Conservation (phyloP, 495 filamentous ascomycete genomes). For the Terfezia claveryi region DNA sequence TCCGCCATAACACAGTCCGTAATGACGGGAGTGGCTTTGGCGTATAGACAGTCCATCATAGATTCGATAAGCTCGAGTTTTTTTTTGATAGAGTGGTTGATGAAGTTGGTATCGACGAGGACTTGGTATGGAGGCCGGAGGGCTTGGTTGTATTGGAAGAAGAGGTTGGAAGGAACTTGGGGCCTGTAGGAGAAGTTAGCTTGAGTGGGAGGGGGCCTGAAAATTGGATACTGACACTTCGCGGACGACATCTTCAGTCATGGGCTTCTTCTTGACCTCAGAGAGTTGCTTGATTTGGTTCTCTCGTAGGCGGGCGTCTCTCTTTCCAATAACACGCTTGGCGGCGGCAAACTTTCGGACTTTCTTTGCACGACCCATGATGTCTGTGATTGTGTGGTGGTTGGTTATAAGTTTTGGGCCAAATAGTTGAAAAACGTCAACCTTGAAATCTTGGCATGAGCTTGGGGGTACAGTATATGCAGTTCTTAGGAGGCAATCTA, state of each 20-base stretch:
- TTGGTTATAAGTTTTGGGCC: no score
- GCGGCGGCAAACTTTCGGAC: conserved; percentile 42
- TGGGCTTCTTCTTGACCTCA: conserved; percentile 32
- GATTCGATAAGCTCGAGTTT: conserved; percentile 72
- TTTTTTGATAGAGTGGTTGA: conserved; percentile 69
- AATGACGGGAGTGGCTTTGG: conserved; percentile 45
- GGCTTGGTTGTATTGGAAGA: conserved; percentile 86
- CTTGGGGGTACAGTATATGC: no score
- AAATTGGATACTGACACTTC: conserved; percentile 32
- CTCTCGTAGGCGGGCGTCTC: conserved; percentile 37
- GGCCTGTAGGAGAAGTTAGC: conserved; percentile 28
- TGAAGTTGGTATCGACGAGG: conserved; percentile 81
- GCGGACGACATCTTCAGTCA: conserved; percentile 30
- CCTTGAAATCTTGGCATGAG: no score
- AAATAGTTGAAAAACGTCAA: no score
- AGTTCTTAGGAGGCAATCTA: no score
- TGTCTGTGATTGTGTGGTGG: no score
- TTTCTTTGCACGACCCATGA: conserved; percentile 41
- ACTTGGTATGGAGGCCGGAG: conserved; percentile 75
- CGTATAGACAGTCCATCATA: conserved; percentile 66
- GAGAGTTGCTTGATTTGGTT: conserved; percentile 32
- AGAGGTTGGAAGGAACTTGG: conserved; percentile 66
- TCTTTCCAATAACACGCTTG: conserved; percentile 39
- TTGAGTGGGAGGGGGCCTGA: background rate
- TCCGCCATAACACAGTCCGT: conserved; percentile 58